These are phyloP conservation scores for Dendrocalamus sinicus DNA, from an alignment of 176 grass and related monocot genomes.

Conservation along the genomic window DNA sequence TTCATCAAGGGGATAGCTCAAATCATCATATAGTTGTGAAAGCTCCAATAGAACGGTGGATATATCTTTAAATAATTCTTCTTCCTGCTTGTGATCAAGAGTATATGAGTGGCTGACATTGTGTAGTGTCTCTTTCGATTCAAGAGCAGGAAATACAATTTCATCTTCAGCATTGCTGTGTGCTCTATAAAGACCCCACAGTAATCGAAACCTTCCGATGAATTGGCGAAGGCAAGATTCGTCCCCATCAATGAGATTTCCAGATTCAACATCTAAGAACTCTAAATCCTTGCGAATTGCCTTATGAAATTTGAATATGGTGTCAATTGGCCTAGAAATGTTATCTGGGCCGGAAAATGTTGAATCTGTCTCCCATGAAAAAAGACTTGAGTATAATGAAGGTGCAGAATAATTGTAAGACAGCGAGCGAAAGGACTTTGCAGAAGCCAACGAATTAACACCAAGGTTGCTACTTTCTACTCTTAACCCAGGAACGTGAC, in stretches of 20 bases:
- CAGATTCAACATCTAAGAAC: conserved; percentile 78
- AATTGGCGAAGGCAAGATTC: conserved; percentile 71
- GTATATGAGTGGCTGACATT: conserved; percentile 95
- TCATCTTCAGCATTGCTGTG: conserved; percentile 96
- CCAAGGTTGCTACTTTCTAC: conserved; percentile 50
- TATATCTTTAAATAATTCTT: conserved; percentile 85
- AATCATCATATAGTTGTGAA: conserved; percentile 55
- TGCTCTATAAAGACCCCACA: conserved; percentile 93
- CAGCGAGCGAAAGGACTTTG: conserved; percentile 50
- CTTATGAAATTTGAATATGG: conserved; percentile 95
- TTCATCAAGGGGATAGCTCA: conserved; percentile 10
- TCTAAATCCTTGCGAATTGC: conserved; percentile 92
- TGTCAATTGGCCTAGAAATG: conserved; percentile 74
- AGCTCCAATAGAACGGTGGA: conserved; percentile 65
- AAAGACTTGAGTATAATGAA: conserved; percentile 78
- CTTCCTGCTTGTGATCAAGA: conserved; percentile 93
- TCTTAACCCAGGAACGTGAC: conserved; percentile 72
- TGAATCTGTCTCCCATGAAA: conserved; percentile 63
- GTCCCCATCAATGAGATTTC: conserved; percentile 67
- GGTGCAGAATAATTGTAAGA: conserved; percentile 60
- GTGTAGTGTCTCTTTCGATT: conserved; percentile 82
- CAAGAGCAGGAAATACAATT: conserved; percentile 91
- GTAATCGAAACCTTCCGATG: conserved; percentile 79
- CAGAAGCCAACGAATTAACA: conserved; percentile 44
- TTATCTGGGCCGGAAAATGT: conserved; percentile 45